phyloP scores from a whole-genome alignment of 208 protist species.

The Crithidia expoeki region DNA sequence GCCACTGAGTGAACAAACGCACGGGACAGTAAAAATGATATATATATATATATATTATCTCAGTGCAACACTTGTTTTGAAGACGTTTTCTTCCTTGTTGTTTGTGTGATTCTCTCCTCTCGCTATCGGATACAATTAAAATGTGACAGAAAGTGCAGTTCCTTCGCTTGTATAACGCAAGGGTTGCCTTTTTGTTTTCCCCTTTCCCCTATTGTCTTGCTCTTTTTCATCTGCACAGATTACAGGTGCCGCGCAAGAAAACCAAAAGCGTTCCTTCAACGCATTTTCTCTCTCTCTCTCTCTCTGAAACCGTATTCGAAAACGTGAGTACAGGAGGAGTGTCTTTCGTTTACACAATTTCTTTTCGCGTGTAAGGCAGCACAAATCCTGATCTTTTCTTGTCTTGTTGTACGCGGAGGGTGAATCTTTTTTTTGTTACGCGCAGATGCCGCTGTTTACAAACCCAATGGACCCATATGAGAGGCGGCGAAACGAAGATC shows the following conservation, averaged over 20 bases:
- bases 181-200: slow-evolving; percentile 9
- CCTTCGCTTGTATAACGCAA: slow-evolving; percentile 15
- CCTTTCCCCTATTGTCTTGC: slow-evolving; percentile 7
- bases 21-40: slow-evolving; percentile 11
- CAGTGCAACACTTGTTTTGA: slow-evolving; percentile 16
- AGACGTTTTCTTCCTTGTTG: slow-evolving; percentile 20
- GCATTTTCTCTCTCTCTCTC: background rate
- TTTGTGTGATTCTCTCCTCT: slow-evolving; percentile 3
- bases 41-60: slow-evolving; percentile 15
- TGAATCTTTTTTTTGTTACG: too few species aligned
- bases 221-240: slow-evolving; percentile 1
- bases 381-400: too few species aligned
- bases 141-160: background rate
- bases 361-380: too few species aligned
- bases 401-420: too few species aligned
- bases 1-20: slow-evolving; percentile 3
- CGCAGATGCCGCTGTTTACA: too few species aligned
- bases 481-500: background rate
- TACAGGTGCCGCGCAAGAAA: slow-evolving; percentile 2
- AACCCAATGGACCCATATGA: too few species aligned
- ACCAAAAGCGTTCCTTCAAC: background rate
- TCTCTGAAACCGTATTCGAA: background rate
- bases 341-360: too few species aligned
- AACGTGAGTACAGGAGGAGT: too few species aligned
- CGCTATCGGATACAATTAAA: slow-evolving; percentile 3